phyloP scores from a whole-genome alignment of 2,329 filamentous ascomycete species.

The Arthrobotrys musiformis region DNA sequence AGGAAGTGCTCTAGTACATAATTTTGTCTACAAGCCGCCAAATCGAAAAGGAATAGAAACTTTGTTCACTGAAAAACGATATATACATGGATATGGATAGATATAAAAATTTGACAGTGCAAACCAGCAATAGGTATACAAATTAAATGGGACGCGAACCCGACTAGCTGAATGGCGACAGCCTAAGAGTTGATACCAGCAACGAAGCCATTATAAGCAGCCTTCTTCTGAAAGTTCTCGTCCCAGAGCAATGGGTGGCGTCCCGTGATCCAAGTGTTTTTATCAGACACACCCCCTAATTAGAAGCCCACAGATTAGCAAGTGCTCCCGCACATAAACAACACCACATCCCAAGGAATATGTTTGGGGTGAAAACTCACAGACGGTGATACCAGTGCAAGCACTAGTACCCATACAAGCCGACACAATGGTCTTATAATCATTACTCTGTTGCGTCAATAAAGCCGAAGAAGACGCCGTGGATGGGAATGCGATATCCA shows the following conservation, averaged over 20 bases:
- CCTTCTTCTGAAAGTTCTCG: conserved; percentile 65
- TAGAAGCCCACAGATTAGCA: conserved; percentile 62
- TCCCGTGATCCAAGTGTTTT: conserved; percentile 67
- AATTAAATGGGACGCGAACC: too few relatives aligned
- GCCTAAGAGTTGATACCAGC: conserved; percentile 46
- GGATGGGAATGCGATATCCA: conserved; percentile 72
- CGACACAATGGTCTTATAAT: conserved; percentile 64
- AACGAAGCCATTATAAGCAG: conserved; percentile 62
- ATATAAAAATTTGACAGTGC: too few relatives aligned
- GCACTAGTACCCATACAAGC: conserved; percentile 70
- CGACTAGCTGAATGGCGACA: background rate
- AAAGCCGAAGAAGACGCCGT: conserved; percentile 63
- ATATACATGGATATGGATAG: too few relatives aligned
- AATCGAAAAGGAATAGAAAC: too few relatives aligned
- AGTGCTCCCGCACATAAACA: background rate
- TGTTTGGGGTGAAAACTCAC: conserved; percentile 53
- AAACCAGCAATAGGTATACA: too few relatives aligned
- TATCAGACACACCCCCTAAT: conserved; percentile 65
- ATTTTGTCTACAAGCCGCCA: too few relatives aligned
- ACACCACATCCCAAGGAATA: background rate
- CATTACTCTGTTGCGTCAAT: conserved; percentile 58
- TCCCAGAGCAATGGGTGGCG: conserved; percentile 66
- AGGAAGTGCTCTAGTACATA: too few relatives aligned
- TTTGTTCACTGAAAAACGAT: too few relatives aligned
- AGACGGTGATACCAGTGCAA: conserved; percentile 75